These are phyloP conservation scores for Apiospora sp. DNA, from an alignment of 2,329 filamentous ascomycete genomes.

Conservation along the genomic window DNA sequence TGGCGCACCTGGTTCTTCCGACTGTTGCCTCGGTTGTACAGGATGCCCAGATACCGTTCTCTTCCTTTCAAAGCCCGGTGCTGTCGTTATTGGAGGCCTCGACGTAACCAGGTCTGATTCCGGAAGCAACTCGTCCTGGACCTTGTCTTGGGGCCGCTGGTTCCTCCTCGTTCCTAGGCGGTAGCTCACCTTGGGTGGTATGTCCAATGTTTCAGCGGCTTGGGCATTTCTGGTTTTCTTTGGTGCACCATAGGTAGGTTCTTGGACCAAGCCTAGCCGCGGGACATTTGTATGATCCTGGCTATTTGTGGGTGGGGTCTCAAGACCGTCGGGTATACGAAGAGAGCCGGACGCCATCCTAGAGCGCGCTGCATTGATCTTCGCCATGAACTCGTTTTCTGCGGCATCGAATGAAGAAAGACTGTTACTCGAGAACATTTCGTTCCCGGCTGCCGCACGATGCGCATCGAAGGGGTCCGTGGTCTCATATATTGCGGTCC, in stretches of 20 bases:
- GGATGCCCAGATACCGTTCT: constrained; percentile 90
- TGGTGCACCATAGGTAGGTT: constrained; percentile 60
- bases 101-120: constrained; percentile 50
- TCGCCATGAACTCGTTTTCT: constrained; percentile 64
- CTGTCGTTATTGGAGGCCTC: constrained; percentile 50
- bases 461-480: constrained; percentile 62
- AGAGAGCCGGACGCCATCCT: constrained; percentile 51
- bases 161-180: constrained; percentile 55
- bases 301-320: constrained; percentile 66
- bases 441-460: constrained; percentile 49
- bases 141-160: constrained; percentile 43
- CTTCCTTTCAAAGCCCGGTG: constrained; percentile 73
- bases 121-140: constrained; percentile 50
- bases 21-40: constrained; percentile 60
- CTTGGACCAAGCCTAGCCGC: constrained; percentile 44
- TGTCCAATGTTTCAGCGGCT: constrained; percentile 61
- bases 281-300: constrained; percentile 46
- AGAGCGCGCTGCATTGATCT: constrained; percentile 60
- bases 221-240: constrained; percentile 64
- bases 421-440: constrained; percentile 49
- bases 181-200: constrained; percentile 71
- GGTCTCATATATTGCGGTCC: constrained; percentile 47
- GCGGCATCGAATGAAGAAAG: constrained; percentile 51
- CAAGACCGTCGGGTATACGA: constrained; percentile 62
- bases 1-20: constrained; percentile 68